A percentile compares a stretch with the other conserved stretches of the same genome.
Evolutionary conservation across 2,329 filamentous ascomycete genomes (phyloP).

Genomic region (Graphilbum ipis-grandicollis): DNA sequence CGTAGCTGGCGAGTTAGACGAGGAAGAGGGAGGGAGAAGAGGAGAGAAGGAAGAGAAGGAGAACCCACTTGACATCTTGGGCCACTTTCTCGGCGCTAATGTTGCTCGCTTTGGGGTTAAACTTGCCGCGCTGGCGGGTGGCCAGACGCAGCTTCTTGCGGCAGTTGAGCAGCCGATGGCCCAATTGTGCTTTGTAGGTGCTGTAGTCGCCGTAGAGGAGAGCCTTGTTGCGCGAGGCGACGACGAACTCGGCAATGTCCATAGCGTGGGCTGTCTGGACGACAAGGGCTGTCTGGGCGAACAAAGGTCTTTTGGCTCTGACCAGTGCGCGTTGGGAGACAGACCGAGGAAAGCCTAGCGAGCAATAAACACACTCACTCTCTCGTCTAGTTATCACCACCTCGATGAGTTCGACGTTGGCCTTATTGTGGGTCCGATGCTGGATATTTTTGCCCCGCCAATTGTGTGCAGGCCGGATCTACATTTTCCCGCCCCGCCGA

Average conservation of each 20-base stretch:
- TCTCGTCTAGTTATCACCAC: too few relatives aligned
- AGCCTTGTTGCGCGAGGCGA: conserved; percentile 63
- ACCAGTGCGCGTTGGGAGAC: too few relatives aligned
- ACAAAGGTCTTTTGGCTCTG: too few relatives aligned
- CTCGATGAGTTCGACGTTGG: too few relatives aligned
- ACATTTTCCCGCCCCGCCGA: neutral
- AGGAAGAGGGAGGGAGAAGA: too few relatives aligned
- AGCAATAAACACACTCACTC: too few relatives aligned
- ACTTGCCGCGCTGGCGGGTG: conserved; percentile 78
- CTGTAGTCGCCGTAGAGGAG: conserved; percentile 80
- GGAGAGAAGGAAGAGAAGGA: too few relatives aligned
- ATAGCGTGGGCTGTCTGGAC: too few relatives aligned
- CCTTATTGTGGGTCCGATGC: too few relatives aligned
- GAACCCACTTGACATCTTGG: conserved; percentile 56
- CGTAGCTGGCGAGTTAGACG: conserved; percentile 35
- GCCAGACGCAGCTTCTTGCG: conserved; percentile 73
- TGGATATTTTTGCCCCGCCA: too few relatives aligned
- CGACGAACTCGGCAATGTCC: conserved; percentile 79
- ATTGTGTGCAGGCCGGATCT: neutral
- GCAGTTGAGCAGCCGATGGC: conserved; percentile 64
- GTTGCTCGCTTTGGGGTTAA: conserved; percentile 43
- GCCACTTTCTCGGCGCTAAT: conserved; percentile 62
- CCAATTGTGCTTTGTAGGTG: conserved; percentile 64
- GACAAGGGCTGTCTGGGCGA: too few relatives aligned
- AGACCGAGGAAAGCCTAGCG: too few relatives aligned